Percentiles rank a stretch among this genome's conserved stretches.
phyloP scores from a whole-genome alignment of 2,329 filamentous ascomycete species.

The Verticillium longisporum region DNA sequence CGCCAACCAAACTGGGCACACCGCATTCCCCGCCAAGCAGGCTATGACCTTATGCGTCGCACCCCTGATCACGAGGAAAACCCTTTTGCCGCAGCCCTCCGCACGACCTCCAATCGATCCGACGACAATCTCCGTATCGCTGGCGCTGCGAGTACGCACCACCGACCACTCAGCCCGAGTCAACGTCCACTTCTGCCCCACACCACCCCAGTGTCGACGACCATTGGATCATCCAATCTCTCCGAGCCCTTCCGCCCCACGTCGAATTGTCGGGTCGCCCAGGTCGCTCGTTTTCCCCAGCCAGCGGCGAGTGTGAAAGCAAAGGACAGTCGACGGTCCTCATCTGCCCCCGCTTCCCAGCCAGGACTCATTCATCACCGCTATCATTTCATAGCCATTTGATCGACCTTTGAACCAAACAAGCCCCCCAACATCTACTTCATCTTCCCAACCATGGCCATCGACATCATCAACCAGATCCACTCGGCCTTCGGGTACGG shows the following conservation, averaged over 20 bases:
- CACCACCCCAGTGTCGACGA: background rate
- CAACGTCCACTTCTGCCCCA: background rate
- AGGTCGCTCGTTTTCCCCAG: background rate
- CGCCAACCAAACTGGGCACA: background rate
- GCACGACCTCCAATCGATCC: background rate
- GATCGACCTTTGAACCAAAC: background rate
- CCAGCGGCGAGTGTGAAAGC: background rate
- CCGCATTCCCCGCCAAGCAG: background rate
- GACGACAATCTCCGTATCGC: background rate
- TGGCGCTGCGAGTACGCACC: background rate
- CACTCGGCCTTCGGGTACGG: conserved; percentile 11
- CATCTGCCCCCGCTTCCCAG: conserved; percentile 8
- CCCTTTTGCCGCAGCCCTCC: background rate
- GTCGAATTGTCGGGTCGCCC: background rate
- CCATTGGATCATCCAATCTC: conserved; percentile 9
- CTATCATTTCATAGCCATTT: conserved; percentile 1
- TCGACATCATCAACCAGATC: conserved; percentile 22
- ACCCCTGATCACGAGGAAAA: background rate
- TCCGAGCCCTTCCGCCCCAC: conserved; percentile 5
- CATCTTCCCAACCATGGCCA: conserved; percentile 21
- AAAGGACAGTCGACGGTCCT: background rate
- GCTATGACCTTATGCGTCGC: background rate
- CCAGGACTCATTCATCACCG: background rate
- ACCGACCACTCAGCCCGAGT: background rate
- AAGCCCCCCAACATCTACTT: conserved; percentile 11